Percentiles rank a stretch among this genome's conserved stretches.
Evolutionary conservation across 805 yeast genomes (phyloP).

Genomic region (Debaryomyces tyrocola): DNA sequence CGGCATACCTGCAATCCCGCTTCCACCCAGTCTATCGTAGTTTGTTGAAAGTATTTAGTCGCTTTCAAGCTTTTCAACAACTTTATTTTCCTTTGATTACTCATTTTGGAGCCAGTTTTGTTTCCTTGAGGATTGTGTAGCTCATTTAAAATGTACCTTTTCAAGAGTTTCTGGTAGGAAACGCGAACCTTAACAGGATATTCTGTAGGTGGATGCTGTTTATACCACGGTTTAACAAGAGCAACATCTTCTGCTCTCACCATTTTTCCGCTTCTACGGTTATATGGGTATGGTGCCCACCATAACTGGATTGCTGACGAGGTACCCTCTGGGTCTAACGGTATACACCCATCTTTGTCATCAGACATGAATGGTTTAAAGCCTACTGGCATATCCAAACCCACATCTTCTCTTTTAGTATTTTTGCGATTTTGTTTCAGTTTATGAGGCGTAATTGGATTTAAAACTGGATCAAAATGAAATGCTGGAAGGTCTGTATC

Average conservation of each 20-base stretch:
- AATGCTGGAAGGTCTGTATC: slow-evolving; percentile 54
- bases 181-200: slow-evolving; percentile 77
- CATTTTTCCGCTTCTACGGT: slow-evolving; percentile 67
- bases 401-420: slow-evolving; percentile 26
- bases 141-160: slow-evolving; percentile 69
- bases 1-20: slow-evolving; percentile 92
- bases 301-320: slow-evolving; percentile 61
- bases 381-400: slow-evolving; percentile 37
- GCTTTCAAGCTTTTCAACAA: slow-evolving; percentile 64
- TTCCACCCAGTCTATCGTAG: slow-evolving; percentile 96
- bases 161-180: slow-evolving; percentile 87
- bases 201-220: slow-evolving; percentile 60
- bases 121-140: slow-evolving; percentile 48
- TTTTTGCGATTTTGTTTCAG: slow-evolving; percentile 20
- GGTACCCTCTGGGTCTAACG: slow-evolving; percentile 43
- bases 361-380: slow-evolving; percentile 52
- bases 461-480: slow-evolving; percentile 50
- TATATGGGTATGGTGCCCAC: slow-evolving; percentile 85
- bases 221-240: slow-evolving; percentile 77
- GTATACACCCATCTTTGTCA: slow-evolving; percentile 8
- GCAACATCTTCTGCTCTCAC: slow-evolving; percentile 90
- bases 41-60: slow-evolving; percentile 88
- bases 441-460: slow-evolving; percentile 48
- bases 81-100: slow-evolving; percentile 51
- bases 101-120: slow-evolving; percentile 26